Percentiles rank a stretch among this genome's conserved stretches.
phyloP scores from a whole-genome alignment of 2,329 filamentous ascomycete genomes.

The Allantophomopsis lycopodina region DNA sequence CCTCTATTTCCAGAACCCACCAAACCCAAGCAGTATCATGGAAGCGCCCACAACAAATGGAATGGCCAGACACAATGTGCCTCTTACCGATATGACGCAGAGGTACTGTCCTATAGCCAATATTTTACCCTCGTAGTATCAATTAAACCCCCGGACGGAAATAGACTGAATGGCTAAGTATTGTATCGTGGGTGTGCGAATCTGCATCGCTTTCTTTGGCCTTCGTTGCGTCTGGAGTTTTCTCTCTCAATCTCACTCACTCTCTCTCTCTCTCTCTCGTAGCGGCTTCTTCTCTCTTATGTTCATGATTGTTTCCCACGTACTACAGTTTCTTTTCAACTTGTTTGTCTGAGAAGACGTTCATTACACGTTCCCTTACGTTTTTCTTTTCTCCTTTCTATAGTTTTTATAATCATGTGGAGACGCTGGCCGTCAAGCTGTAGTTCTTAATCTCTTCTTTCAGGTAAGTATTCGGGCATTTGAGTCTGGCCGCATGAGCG shows the following conservation, averaged over 20 bases:
- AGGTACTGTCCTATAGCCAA: too few relatives aligned
- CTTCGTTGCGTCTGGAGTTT: background rate
- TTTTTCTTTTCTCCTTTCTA: slow-evolving; percentile 19
- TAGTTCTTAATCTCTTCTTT: slow-evolving; percentile 11
- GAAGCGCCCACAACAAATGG: background rate
- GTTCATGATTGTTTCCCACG: slow-evolving; percentile 1
- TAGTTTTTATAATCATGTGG: slow-evolving; percentile 16
- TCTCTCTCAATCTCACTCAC: too few relatives aligned
- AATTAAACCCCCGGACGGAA: background rate
- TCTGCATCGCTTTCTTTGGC: background rate
- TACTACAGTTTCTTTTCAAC: too few relatives aligned
- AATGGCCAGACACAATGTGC: background rate
- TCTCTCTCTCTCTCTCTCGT: slow-evolving; percentile 11
- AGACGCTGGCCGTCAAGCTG: slow-evolving; percentile 18
- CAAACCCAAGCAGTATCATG: background rate
- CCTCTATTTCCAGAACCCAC: background rate
- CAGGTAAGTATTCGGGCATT: slow-evolving; percentile 12
- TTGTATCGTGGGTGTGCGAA: background rate
- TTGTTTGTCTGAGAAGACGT: too few relatives aligned
- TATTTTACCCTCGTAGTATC: background rate
- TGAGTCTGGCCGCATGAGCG: background rate
- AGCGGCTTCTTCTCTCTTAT: slow-evolving; percentile 9
- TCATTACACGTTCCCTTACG: too few relatives aligned
- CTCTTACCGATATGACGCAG: slow-evolving; percentile 1
- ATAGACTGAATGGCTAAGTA: too few relatives aligned